These are phyloP conservation scores for Citrus glauca DNA, from an alignment of 345 rosid species.

Conservation along the genomic window DNA sequence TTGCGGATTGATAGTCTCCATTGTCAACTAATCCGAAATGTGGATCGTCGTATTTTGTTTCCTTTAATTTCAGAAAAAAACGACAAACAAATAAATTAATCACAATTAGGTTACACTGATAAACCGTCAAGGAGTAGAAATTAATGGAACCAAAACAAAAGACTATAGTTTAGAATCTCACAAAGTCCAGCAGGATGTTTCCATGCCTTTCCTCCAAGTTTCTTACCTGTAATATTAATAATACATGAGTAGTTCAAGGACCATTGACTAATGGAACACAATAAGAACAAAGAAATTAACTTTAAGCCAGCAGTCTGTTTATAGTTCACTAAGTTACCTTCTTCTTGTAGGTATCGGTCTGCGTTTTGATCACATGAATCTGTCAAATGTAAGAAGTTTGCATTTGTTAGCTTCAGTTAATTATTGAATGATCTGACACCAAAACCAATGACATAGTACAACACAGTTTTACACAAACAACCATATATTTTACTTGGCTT, in stretches of 20 bases:
- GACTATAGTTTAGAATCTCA: conserved; percentile 16
- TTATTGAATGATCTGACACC: not conserved
- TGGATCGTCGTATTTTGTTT: conserved; percentile 36
- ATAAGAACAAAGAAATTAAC: not conserved
- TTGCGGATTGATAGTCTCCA: conserved; percentile 33
- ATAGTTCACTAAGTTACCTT: conserved; percentile 34
- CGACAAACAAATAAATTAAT: not conserved
- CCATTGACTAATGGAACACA: too few relatives aligned
- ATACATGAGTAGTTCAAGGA: not conserved
- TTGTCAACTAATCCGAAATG: conserved; percentile 33
- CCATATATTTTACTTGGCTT: too few relatives aligned
- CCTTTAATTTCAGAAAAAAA: conserved; percentile 18
- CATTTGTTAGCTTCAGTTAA: not conserved
- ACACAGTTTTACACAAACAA: not conserved
- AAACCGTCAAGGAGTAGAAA: not conserved
- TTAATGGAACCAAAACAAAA: not conserved
- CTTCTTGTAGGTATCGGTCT: conserved; percentile 44
- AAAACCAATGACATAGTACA: not conserved
- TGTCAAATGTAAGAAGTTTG: conserved; percentile 17
- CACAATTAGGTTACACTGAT: not conserved
- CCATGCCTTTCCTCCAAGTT: conserved; percentile 37
- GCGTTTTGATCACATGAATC: conserved; percentile 45
- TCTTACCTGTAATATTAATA: conserved; percentile 25
- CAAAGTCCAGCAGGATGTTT: conserved; percentile 35
- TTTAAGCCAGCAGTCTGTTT: not conserved